phyloP scores from a whole-genome alignment of 1,284 basidiomycete genomes.

The Tetrapyrgos nigripes region DNA sequence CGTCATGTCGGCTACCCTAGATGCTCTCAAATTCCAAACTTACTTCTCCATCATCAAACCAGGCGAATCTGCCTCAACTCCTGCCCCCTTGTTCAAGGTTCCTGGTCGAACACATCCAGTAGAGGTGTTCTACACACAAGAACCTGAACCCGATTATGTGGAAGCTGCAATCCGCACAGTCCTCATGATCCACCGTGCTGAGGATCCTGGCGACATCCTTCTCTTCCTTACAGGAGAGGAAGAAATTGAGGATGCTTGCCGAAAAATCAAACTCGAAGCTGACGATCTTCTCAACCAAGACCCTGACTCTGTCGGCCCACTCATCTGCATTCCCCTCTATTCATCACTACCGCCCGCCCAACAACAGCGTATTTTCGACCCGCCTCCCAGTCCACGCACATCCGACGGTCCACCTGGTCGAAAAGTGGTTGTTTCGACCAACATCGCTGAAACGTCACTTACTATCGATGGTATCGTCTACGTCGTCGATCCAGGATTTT shows the following conservation, averaged over 20 bases:
- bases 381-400: conserved; percentile 71
- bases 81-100: conserved; percentile 93
- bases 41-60: conserved; percentile 82
- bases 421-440: conserved; percentile 96
- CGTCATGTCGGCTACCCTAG: conserved; percentile 98
- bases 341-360: conserved; percentile 92
- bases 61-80: conserved; percentile 30
- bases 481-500: conserved; percentile 97
- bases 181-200: conserved; percentile 96
- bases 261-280: conserved; percentile 91
- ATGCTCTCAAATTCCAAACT: conserved; percentile 96
- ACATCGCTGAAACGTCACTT: conserved; percentile 97
- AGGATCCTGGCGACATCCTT: conserved; percentile 93
- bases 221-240: conserved; percentile 98
- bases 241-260: conserved; percentile 97
- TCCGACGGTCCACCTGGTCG: conserved; percentile 84
- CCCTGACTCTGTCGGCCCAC: conserved; percentile 82
- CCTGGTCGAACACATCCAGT: conserved; percentile 97
- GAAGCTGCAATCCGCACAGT: conserved; percentile 98
- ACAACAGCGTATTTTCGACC: conserved; percentile 95
- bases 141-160: conserved; percentile 96
- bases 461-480: conserved; percentile 99
- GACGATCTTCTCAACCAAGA: conserved; percentile 79
- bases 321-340: conserved; percentile 92
- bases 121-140: conserved; percentile 95